Evolutionary conservation across 78 protist genomes (phyloP), one percentile per base, ranked within the genome.

Genomic region (Corallochytrium limacisporum): DNA sequence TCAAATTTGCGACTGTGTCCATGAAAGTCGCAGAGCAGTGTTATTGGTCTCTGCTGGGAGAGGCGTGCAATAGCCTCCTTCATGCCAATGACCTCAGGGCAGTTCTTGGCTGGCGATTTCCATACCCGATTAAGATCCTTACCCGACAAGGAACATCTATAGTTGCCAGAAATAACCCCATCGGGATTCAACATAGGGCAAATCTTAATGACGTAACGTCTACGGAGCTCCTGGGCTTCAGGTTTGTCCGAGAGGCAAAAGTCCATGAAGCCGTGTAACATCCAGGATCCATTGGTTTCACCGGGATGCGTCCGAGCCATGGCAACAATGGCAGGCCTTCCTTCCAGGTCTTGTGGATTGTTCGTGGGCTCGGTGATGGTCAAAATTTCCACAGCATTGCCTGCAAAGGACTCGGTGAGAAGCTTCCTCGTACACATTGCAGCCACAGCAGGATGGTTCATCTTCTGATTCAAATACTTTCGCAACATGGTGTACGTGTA

Each of bases 261-360:
- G 26, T 53, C 63, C 15, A 82, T 0, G 16, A 76, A 33, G 80
- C 69, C 56, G 7, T 50, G 8, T 35, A 50, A 29, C 70, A 83
- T 84, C 78, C 79, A 83, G 10, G 79, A 63, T 5, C 89, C 78
- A 39, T 72, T 69, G 7, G 89, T 56, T 62, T 89, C 94, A 36
- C 88, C 88, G 0, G 94, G 94, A 36, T 89, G 94, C 47, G 84
- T 90, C 7, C 94, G 69, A 1, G 81, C 87, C 7, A 84, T 39
- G 36, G 84, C 15, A 26, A 83, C 71, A 5, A 84, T 26, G 53
- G 33, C 53, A 20, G 16, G 46, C 9, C 46, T 9, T 12, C 9
- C 9, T 12, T 12, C 9, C 22, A 42, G 46, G 46, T 42, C 22
- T 9, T 42, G n/a, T n/a, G n/a, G n/a, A n/a, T n/a, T n/a, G n/a